phyloP scores from a whole-genome alignment of 768 basidiomycete genomes.

The Mycena olivaceomarginata region DNA sequence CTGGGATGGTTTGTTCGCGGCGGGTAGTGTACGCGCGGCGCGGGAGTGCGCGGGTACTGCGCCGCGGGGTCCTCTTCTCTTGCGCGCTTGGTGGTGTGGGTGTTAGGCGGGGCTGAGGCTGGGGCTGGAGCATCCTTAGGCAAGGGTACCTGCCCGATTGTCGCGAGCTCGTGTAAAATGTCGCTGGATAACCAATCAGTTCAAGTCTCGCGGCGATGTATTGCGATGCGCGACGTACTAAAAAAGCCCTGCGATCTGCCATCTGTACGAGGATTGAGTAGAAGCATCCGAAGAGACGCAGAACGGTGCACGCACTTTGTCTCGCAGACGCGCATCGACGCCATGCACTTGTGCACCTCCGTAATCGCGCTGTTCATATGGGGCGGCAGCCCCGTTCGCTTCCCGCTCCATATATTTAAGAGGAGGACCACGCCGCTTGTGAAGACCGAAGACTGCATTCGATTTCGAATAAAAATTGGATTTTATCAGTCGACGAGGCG shows the following conservation, averaged over 20 bases:
- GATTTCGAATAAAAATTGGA: too few species aligned
- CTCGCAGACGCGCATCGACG: conserved; percentile 65
- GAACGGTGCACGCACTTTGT: conserved; percentile 52
- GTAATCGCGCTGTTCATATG: conserved; percentile 72
- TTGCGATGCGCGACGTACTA: conserved; percentile 14
- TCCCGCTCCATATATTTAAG: conserved; percentile 80
- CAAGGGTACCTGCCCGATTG: conserved; percentile 34
- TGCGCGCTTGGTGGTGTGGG: conserved; percentile 1
- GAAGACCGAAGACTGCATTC: conserved; percentile 9
- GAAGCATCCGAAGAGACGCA: not conserved
- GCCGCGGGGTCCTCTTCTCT: not conserved
- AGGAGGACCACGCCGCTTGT: conserved; percentile 73
- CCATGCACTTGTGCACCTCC: conserved; percentile 77
- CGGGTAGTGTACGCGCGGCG: not conserved
- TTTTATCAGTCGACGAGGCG: not conserved
- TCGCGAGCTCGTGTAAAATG: conserved; percentile 35
- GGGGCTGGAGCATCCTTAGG: not conserved
- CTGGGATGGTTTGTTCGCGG: not conserved
- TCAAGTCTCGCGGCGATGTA: not conserved
- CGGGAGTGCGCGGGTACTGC: not conserved
- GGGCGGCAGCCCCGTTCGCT: conserved; percentile 65
- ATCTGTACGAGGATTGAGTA: not conserved
- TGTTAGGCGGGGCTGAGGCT: not conserved
- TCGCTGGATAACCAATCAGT: conserved; percentile 23
- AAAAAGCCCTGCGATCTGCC: conserved; percentile 34